Conservation (phyloP, 2,329 filamentous ascomycete genomes). For the Blastomyces silverae region DNA sequence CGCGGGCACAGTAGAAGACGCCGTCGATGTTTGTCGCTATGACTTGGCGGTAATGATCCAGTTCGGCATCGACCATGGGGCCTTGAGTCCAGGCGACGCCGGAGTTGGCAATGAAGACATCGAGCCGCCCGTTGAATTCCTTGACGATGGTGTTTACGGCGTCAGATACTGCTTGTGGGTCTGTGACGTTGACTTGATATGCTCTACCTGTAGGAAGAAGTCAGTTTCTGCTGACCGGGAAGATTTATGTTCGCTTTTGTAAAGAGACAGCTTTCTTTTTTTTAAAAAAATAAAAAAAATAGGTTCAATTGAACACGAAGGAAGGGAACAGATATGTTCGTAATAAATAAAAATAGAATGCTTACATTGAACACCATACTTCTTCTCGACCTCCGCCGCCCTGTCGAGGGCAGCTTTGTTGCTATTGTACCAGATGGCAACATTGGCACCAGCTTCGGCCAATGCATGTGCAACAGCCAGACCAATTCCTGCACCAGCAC, state of each 20-base stretch:
- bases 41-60: conserved; percentile 60
- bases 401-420: conserved; percentile 58
- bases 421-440: conserved; percentile 65
- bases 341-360: conserved; percentile 17
- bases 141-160: conserved; percentile 40
- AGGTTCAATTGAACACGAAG: neutral
- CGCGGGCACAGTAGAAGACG: conserved; percentile 68
- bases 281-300: neutral
- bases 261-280: neutral
- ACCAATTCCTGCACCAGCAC: conserved; percentile 64
- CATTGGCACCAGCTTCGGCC: conserved; percentile 64
- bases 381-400: conserved; percentile 57
- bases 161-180: conserved; percentile 38
- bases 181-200: conserved; percentile 45
- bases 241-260: neutral
- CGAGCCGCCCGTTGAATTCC: conserved; percentile 68
- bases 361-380: conserved; percentile 62
- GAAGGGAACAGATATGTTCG: neutral
- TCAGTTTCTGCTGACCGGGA: neutral
- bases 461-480: conserved; percentile 57
- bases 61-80: conserved; percentile 57
- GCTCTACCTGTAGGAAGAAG: conserved; percentile 38
- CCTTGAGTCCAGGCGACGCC: conserved; percentile 68
- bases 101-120: conserved; percentile 73
- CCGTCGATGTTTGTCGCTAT: conserved; percentile 67